Evolutionary conservation across 345 rosid genomes (phyloP).

Genomic region (Lepidium aucheri): DNA sequence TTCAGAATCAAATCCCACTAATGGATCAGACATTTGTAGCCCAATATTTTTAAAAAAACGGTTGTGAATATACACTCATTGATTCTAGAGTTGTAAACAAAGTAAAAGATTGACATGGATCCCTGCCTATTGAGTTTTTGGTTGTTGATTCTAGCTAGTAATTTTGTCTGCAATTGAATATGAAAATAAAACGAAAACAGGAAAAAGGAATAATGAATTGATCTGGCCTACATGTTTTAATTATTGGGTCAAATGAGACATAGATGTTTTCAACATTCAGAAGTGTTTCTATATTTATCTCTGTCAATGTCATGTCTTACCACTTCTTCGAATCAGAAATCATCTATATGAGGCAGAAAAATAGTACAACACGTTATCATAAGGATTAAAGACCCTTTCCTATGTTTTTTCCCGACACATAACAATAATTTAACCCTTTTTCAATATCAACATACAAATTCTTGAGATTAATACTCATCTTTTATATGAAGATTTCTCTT

Average conservation of each 20-base stretch:
- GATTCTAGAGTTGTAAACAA: no score
- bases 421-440: no score
- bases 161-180: slow-evolving; percentile 16
- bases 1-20: no score
- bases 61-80: no score
- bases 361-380: not conserved
- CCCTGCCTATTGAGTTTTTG: not conserved
- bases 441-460: no score
- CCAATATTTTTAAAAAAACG: no score
- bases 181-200: not conserved
- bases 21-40: no score
- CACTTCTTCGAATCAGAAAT: not conserved
- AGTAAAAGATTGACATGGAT: no score
- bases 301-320: not conserved
- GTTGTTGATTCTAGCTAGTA: not conserved
- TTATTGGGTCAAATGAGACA: slow-evolving; percentile 11
- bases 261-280: not conserved
- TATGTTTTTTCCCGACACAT: not conserved
- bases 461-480: no score
- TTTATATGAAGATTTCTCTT: no score
- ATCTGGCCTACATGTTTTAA: slow-evolving; percentile 17
- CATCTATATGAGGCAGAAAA: not conserved
- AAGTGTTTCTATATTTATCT: not conserved
- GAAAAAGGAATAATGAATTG: not conserved
- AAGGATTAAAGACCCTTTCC: not conserved